Conservation (phyloP, 2,329 filamentous ascomycete genomes). For the Arthrinium phaeospermum region DNA sequence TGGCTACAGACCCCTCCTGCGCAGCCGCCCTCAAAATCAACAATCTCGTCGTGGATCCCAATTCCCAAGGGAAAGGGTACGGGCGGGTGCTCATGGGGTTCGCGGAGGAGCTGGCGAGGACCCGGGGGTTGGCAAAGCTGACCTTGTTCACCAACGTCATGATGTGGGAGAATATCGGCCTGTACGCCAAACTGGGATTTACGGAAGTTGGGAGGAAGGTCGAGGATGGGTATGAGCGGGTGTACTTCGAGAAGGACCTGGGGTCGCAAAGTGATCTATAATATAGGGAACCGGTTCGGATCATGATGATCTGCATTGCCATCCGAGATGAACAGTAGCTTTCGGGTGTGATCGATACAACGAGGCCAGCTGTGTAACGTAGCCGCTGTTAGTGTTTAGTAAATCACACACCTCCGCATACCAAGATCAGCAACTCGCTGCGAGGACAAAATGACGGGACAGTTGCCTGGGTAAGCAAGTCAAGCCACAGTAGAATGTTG, state of each 20-base stretch:
- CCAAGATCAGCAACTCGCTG: no score
- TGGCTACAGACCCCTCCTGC: slow-evolving; percentile 21
- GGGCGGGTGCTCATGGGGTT: slow-evolving; percentile 31
- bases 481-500: no score
- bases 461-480: no score
- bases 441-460: no score
- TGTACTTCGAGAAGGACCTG: slow-evolving; percentile 41
- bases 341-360: no score
- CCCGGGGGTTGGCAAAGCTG: slow-evolving; percentile 23
- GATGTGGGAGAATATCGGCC: slow-evolving; percentile 31
- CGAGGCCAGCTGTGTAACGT: no score
- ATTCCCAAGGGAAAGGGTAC: slow-evolving; percentile 29
- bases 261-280: not conserved
- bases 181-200: slow-evolving; percentile 37
- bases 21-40: slow-evolving; percentile 27
- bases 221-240: slow-evolving; percentile 42
- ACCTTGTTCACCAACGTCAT: slow-evolving; percentile 31
- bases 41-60: slow-evolving; percentile 31
- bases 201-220: slow-evolving; percentile 36
- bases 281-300: not conserved
- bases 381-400: no score
- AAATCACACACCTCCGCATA: no score
- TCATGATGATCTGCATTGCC: not conserved
- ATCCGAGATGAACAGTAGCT: no score
- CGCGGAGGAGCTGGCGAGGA: slow-evolving; percentile 26